phyloP scores from a whole-genome alignment of 352 stramenopile species.

The Phytophthora quininea region DNA sequence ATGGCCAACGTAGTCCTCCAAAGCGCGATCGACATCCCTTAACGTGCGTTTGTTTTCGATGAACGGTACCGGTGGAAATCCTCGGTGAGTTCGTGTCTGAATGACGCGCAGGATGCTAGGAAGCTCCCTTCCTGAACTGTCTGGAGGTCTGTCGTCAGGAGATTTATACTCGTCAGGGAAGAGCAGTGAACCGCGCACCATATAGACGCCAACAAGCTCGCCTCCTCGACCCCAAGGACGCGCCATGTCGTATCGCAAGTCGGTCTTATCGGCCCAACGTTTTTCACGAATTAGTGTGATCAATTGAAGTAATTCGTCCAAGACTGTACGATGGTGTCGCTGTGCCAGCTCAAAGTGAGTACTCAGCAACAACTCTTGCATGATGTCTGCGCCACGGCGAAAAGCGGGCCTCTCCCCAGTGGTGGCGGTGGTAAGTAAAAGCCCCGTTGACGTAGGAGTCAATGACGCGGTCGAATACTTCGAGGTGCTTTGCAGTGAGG shows the following conservation, averaged over 20 bases:
- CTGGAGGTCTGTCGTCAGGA: constrained; percentile 21
- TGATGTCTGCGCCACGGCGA: constrained; percentile 60
- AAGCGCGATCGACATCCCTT: constrained; percentile 48
- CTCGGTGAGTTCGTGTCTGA: constrained; percentile 62
- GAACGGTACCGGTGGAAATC: constrained; percentile 73
- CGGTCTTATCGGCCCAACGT: constrained; percentile 78
- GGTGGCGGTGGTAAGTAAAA: constrained; percentile 55
- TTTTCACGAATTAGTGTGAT: constrained; percentile 64
- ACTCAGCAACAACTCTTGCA: constrained; percentile 56
- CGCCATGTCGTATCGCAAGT: constrained; percentile 69
- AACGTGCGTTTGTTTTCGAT: constrained; percentile 34
- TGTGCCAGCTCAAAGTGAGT: constrained; percentile 64
- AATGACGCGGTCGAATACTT: constrained; percentile 51
- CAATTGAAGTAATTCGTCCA: constrained; percentile 59
- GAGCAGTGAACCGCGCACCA: constrained; percentile 47
- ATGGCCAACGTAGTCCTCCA: constrained; percentile 65
- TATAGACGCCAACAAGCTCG: constrained; percentile 58
- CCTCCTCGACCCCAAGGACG: constrained; percentile 68
- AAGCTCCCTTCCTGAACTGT: constrained; percentile 32
- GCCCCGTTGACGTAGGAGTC: constrained; percentile 73
- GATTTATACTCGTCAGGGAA: constrained; percentile 51
- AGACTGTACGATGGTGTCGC: constrained; percentile 49
- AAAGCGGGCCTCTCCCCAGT: constrained; percentile 9
- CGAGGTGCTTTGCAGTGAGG: constrained; percentile 52
- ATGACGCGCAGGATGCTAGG: constrained; percentile 72